A percentile compares a stretch with the other conserved stretches of the same genome.
Evolutionary conservation across 345 rosid species (phyloP).

Genomic region (Cochlearia excelsa): DNA sequence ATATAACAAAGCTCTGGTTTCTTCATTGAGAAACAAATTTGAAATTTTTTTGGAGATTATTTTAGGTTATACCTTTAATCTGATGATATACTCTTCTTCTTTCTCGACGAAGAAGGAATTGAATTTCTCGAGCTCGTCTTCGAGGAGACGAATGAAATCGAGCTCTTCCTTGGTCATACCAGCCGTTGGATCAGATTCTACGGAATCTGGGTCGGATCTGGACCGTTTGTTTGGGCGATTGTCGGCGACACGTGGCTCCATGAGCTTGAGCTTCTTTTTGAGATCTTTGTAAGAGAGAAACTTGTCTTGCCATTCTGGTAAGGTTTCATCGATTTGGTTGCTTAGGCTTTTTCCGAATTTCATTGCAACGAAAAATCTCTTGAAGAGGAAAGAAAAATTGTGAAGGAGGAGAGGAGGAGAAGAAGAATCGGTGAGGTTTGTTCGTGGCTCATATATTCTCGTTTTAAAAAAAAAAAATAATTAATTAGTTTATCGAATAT

Average conservation of each 20-base stretch:
- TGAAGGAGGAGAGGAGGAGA: no score
- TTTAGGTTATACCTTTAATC: conserved; percentile 58
- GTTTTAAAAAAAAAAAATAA: no score
- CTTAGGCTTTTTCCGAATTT: conserved; percentile 95
- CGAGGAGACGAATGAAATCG: conserved; percentile 61
- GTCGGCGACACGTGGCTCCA: conserved; percentile 40
- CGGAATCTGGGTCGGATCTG: conserved; percentile 31
- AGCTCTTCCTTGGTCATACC: conserved; percentile 56
- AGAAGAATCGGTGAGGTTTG: not conserved
- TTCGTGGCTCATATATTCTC: conserved; percentile 33
- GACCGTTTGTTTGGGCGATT: conserved; percentile 59
- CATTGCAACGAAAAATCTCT: conserved; percentile 53
- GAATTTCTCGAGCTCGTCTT: conserved; percentile 88
- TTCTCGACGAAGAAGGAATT: conserved; percentile 84
- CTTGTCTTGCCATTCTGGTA: conserved; percentile 96
- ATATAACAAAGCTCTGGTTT: not conserved
- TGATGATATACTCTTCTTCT: conserved; percentile 95
- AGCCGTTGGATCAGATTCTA: conserved; percentile 31
- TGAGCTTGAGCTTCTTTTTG: conserved; percentile 76
- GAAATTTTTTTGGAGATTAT: not conserved
- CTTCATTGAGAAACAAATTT: not conserved
- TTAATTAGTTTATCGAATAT: conserved; percentile 55
- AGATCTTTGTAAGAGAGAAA: conserved; percentile 94
- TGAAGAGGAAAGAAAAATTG: no score
- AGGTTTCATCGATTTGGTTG: conserved; percentile 92